These are phyloP conservation scores for Abelmoschus esculentus DNA, from an alignment of 345 rosid species.

Conservation along the genomic window DNA sequence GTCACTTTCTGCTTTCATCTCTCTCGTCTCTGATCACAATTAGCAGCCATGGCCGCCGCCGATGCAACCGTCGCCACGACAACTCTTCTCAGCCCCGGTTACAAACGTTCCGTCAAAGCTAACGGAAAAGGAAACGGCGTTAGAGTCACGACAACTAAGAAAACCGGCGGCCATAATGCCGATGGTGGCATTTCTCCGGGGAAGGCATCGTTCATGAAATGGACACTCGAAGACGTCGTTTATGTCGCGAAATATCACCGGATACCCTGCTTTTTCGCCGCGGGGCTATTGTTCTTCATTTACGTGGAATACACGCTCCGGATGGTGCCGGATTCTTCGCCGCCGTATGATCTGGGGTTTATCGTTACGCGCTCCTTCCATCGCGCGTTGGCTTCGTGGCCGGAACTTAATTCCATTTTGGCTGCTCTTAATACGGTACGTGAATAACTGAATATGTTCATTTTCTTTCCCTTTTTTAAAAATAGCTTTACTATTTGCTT, in stretches of 20 bases:
- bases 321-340: conserved; percentile 68
- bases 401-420: conserved; percentile 65
- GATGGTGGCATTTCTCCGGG: neutral
- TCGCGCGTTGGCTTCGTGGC: conserved; percentile 48
- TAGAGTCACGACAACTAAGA: neutral
- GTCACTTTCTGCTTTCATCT: neutral
- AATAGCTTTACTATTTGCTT: neutral
- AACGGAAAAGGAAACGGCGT: neutral
- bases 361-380: conserved; percentile 57
- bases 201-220: conserved; percentile 48
- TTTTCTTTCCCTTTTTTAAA: neutral
- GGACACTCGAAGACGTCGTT: conserved; percentile 47
- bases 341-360: conserved; percentile 85
- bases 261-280: conserved; percentile 60
- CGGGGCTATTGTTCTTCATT: conserved; percentile 72
- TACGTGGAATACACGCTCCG: conserved; percentile 88
- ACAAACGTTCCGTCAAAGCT: conserved; percentile 14
- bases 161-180: neutral
- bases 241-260: conserved; percentile 60
- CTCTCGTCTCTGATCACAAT: neutral
- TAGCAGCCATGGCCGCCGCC: conserved; percentile 12
- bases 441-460: neutral
- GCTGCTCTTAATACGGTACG: conserved; percentile 85
- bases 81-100: conserved; percentile 10
- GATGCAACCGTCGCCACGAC: conserved; percentile 1